Conservation (phyloP, 2,329 filamentous ascomycete species). For the Pseudocercospora fijiensis region DNA sequence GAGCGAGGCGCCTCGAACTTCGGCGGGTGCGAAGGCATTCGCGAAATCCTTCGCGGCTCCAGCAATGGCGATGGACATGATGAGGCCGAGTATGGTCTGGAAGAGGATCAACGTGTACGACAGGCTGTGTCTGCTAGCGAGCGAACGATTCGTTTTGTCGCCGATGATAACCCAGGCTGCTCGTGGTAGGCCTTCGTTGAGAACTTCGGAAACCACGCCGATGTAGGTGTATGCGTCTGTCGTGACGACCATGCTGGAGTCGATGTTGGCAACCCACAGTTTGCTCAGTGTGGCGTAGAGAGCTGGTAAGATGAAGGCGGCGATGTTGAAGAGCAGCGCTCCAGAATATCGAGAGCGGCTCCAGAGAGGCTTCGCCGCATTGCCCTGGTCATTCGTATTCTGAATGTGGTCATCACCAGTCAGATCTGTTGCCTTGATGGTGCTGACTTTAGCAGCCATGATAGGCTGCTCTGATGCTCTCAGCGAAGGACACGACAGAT, state of each 20-base stretch:
- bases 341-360: slow-evolving; percentile 49
- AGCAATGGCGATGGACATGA: slow-evolving; percentile 62
- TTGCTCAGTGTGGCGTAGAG: slow-evolving; percentile 67
- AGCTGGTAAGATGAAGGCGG: slow-evolving; percentile 63
- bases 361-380: not conserved
- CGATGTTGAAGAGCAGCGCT: slow-evolving; percentile 62
- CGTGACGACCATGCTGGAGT: slow-evolving; percentile 61
- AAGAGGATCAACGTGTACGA: slow-evolving; percentile 59
- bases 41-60: slow-evolving; percentile 57
- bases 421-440: not conserved
- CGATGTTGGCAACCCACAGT: slow-evolving; percentile 69
- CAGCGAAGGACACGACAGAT: not conserved
- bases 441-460: not conserved
- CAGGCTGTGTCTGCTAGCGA: slow-evolving; percentile 55
- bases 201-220: slow-evolving; percentile 62
- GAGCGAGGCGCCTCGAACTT: slow-evolving; percentile 57
- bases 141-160: slow-evolving; percentile 57
- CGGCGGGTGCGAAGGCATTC: slow-evolving; percentile 60
- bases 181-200: slow-evolving; percentile 71
- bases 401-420: not conserved
- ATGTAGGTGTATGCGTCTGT: slow-evolving; percentile 71
- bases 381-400: not conserved
- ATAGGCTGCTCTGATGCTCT: not conserved
- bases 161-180: slow-evolving; percentile 69
- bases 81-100: slow-evolving; percentile 57